phyloP scores from a whole-genome alignment of 208 protist genomes.

The Lotmaria passim region DNA sequence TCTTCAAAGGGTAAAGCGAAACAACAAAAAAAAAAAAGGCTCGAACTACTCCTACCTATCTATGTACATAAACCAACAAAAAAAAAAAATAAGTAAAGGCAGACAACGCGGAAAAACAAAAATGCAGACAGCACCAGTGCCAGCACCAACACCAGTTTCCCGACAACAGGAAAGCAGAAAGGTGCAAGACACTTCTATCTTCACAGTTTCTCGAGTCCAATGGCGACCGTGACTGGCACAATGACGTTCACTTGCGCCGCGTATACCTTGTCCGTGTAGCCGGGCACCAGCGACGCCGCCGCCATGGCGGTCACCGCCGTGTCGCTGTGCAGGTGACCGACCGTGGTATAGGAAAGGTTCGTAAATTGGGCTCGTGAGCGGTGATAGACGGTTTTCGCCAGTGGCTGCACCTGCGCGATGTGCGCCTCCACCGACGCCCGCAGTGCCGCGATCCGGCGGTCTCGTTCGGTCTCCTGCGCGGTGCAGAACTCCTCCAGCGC shows the following conservation, averaged over 20 bases:
- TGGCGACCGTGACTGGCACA: conserved; percentile 40
- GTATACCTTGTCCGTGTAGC: conserved; percentile 40
- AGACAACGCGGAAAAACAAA: too few species aligned
- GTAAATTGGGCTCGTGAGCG: conserved; percentile 56
- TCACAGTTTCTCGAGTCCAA: conserved; percentile 60
- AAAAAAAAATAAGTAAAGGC: too few species aligned
- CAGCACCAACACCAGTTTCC: too few species aligned
- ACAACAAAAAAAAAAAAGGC: too few species aligned
- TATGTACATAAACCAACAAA: too few species aligned
- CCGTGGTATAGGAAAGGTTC: conserved; percentile 55
- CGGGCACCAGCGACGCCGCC: conserved; percentile 21
- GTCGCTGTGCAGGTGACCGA: conserved; percentile 32
- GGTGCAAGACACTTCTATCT: too few species aligned
- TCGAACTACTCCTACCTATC: too few species aligned
- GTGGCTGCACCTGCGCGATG: conserved; percentile 29
- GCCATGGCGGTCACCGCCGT: conserved; percentile 43
- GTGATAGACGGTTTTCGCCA: conserved; percentile 56
- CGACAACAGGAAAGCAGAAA: too few species aligned
- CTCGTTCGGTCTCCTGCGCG: conserved; percentile 49
- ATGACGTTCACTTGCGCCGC: conserved; percentile 53
- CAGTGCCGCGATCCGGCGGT: conserved; percentile 46
- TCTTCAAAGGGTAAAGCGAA: too few species aligned
- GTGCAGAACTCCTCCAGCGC: conserved; percentile 44
- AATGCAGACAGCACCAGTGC: too few species aligned
- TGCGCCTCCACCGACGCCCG: conserved; percentile 40